Evolutionary conservation across 805 yeast species (phyloP), one percentile per base, ranked within the genome.

Genomic region (Pichia kluyveri): DNA sequence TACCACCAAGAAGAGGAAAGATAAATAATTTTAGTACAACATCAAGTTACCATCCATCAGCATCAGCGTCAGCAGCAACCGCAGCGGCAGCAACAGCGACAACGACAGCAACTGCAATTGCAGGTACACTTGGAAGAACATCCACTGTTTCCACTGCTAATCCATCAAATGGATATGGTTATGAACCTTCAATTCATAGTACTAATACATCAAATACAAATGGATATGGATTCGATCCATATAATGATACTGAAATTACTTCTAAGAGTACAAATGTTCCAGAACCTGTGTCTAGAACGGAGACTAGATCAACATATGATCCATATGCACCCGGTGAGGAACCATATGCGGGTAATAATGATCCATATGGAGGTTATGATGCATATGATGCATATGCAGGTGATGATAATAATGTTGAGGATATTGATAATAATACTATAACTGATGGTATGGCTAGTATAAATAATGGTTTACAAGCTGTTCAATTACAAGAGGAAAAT

Each of bases 251-350:
- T 19, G 19, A 37, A 15, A 38, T 44, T 12, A 34, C 37, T 5
- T 40, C 43, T 5, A 47, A 40, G 19, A 41, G 44, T 15, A 12
- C 8, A 12, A 37, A 34, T 2, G 15, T 23, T 12, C n/a, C 40
- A n/a, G 15, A 14, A 27, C 8, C 34, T 27, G 27, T 17, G 4
- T 8, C 41, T 23, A 28, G 10, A 32, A 5, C 47, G 6, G 46
- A 27, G 11, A 40, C 46, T 18, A 51, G 55, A 37, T 55, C 54
- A 38, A 52, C 56, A n/a, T 51, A 51, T 42, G 60, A 56, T 56
- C 60, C 61, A 50, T 59, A 59, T 66, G 66, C 48, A 2, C 50
- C 51, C 23, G 52, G 47, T 3, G 46, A 43, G 19, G 49, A 48
- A 44, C 48, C 51, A 39, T 44, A 44, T 39, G 38, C 31, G 6